Evolutionary conservation across 805 yeast species (phyloP), one percentile per base, ranked within the genome.

Genomic region (Debaryomyces prosopidis): DNA sequence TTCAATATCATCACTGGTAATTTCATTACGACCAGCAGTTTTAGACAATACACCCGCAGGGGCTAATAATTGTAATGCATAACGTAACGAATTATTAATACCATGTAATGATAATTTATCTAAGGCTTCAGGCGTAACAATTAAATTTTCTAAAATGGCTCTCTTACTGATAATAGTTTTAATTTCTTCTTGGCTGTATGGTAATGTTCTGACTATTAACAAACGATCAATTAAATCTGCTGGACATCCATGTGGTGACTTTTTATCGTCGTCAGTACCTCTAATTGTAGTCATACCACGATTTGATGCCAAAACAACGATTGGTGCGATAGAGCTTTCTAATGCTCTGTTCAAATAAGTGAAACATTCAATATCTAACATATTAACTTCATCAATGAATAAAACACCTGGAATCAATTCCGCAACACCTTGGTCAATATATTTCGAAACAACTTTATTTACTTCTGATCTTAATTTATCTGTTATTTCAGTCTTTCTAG

Each of bases 361-460:
- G 63, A 94, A 94, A 59, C 96, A 85, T 69, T 94, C 99, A 58
- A 94, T 86, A 67, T 94, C 99, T 52, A 94, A 81, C 98, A 94
- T 94, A 70, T 94, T 96, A 41, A 91, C 97, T 72, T 94, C 99
- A 68, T 94, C 99, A 56, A 94, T 90, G 67, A 94, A 94, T 56
- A 94, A 75, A 14, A 94, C 99, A 59, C 99, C 99, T 1, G 99
- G 99, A 47, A 94, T 88, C 40, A 94, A 78, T 69, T 92, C 98
- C 10, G 99, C 99, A 43, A 92, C 88, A 49, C 99, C 99, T 72
- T 94, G 97, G 67, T 92, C 97, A 48, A 92, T 92, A 75, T 95
- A 94, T 67, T 90, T 90, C 57, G 89, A 85, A 31, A 92, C 98
- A 38, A 94, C 97, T 71, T 89, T 90, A 71, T 95, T 89, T 52